Percentiles rank a stretch among this genome's conserved stretches.
These are phyloP conservation scores for Platismatia glauca DNA, from an alignment of 495 filamentous ascomycete genomes.

Conservation along the genomic window DNA sequence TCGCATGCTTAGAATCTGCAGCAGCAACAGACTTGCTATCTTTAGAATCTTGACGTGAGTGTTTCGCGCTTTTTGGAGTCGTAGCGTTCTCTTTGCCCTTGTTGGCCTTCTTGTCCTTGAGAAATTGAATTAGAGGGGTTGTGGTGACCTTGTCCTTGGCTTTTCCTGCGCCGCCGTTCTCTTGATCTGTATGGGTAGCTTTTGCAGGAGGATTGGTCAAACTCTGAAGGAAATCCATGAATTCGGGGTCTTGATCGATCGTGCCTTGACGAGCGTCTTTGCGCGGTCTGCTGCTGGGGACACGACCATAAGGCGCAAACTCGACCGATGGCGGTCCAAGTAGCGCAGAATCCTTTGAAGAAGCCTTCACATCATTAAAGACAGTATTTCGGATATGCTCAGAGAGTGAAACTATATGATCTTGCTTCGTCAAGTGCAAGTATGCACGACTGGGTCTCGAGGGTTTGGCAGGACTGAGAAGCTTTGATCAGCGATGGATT, in stretches of 20 bases:
- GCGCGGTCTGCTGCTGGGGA: constrained; percentile 59
- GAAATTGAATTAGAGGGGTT: constrained; percentile 82
- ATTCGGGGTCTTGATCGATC: constrained; percentile 92
- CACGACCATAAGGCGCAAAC: constrained; percentile 71
- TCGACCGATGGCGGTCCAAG: constrained; percentile 69
- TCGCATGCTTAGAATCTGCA: constrained; percentile 38
- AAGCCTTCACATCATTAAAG: constrained; percentile 68
- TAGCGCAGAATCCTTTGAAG: constrained; percentile 55
- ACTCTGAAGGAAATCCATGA: constrained; percentile 82
- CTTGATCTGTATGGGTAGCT: constrained; percentile 40
- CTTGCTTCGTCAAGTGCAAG: constrained; percentile 57
- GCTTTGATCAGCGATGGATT: constrained; percentile 3
- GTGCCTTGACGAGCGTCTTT: constrained; percentile 82
- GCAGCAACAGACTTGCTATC: constrained; percentile 41
- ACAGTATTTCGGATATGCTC: constrained; percentile 54
- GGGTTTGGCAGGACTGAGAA: constrained; percentile 59
- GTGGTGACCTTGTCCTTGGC: constrained; percentile 59
- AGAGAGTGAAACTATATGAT: constrained; percentile 50
- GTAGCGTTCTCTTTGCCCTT: constrained; percentile 62
- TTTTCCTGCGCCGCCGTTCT: constrained; percentile 45
- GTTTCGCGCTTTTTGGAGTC: constrained; percentile 39
- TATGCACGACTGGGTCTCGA: constrained; percentile 72
- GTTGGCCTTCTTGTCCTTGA: constrained; percentile 82
- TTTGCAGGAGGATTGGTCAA: constrained; percentile 68
- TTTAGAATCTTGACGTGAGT: constrained; percentile 40